Conservation (phyloP, 2,329 filamentous ascomycete genomes). For the Furcasterigmium furcatum region DNA sequence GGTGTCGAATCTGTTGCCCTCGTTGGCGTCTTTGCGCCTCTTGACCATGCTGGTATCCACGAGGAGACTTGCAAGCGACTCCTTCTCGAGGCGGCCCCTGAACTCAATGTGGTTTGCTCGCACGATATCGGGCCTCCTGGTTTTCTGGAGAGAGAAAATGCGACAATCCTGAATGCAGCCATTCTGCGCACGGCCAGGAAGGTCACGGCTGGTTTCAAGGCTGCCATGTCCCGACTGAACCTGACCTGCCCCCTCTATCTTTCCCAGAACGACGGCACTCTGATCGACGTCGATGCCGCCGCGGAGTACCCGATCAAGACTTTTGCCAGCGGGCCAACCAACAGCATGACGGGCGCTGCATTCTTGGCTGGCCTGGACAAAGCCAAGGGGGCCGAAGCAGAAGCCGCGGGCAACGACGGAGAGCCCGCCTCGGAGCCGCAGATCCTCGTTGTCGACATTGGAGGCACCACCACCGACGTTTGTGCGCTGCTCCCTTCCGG, state of each 20-base stretch:
- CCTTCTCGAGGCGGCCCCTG: slow-evolving; percentile 29
- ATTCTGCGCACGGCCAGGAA: slow-evolving; percentile 42
- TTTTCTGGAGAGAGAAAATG: slow-evolving; percentile 46
- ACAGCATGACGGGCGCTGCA: slow-evolving; percentile 50
- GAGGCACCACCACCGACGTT: slow-evolving; percentile 60
- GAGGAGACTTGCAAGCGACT: slow-evolving; percentile 34
- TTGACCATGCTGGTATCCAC: slow-evolving; percentile 36
- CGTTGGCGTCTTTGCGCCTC: slow-evolving; percentile 42
- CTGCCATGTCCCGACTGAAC: slow-evolving; percentile 38
- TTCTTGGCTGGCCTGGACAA: slow-evolving; percentile 47
- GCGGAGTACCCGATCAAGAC: slow-evolving; percentile 48
- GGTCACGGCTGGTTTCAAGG: slow-evolving; percentile 43
- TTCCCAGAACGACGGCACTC: slow-evolving; percentile 51
- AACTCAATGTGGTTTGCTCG: slow-evolving; percentile 35
- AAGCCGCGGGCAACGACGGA: background rate
- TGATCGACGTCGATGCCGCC: slow-evolving; percentile 43
- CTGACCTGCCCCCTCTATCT: slow-evolving; percentile 42
- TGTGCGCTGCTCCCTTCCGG: slow-evolving; percentile 54
- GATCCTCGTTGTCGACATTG: slow-evolving; percentile 53
- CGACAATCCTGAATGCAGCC: slow-evolving; percentile 51
- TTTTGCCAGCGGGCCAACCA: slow-evolving; percentile 51
- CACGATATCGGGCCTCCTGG: slow-evolving; percentile 40
- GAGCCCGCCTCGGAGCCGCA: slow-evolving; percentile 18
- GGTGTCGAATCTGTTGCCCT: slow-evolving; percentile 35
- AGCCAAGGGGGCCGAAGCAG: background rate